Conservation (phyloP, 1,139 yeast species). For the Pichia sp. region DNA sequence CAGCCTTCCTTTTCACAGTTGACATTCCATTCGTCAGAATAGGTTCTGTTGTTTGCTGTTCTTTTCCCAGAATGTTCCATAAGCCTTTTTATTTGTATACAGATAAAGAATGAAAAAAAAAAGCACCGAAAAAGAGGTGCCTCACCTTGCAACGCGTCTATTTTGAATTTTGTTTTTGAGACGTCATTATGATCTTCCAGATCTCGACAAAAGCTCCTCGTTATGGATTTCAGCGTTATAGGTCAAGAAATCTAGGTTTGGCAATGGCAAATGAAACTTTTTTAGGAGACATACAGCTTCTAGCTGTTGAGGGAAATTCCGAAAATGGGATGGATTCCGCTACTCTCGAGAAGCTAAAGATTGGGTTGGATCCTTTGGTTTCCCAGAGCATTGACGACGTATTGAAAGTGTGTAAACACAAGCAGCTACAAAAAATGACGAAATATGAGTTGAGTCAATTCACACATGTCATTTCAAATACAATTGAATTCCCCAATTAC, state of each 20-base stretch:
- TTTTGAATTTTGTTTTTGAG: neutral
- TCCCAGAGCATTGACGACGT: constrained; percentile 7
- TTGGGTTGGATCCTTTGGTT: constrained; percentile 5
- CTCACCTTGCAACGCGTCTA: neutral
- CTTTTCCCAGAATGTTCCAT: too few relatives aligned
- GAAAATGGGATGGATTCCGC: neutral
- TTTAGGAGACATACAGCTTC: constrained; percentile 11
- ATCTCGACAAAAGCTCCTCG: too few relatives aligned
- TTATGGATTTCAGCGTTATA: neutral
- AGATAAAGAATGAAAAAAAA: neutral
- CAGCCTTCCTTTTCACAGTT: constrained; percentile 3
- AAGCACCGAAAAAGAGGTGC: neutral
- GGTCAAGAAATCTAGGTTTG: neutral
- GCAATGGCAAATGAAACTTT: neutral
- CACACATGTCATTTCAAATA: constrained; percentile 57
- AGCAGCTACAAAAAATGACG: constrained; percentile 17
- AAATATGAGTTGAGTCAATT: constrained; percentile 29
- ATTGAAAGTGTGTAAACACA: constrained; percentile 15
- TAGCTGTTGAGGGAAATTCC: constrained; percentile 1
- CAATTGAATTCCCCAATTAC: constrained; percentile 54
- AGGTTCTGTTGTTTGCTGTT: too few relatives aligned
- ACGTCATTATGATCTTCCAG: too few relatives aligned
- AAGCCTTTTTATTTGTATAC: too few relatives aligned
- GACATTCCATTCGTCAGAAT: constrained; percentile 7
- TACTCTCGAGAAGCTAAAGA: constrained; percentile 4